Base-by-base conservation (phyloP, 2,329 filamentous ascomycete species). In the Colletotrichum graminicola region DNA sequence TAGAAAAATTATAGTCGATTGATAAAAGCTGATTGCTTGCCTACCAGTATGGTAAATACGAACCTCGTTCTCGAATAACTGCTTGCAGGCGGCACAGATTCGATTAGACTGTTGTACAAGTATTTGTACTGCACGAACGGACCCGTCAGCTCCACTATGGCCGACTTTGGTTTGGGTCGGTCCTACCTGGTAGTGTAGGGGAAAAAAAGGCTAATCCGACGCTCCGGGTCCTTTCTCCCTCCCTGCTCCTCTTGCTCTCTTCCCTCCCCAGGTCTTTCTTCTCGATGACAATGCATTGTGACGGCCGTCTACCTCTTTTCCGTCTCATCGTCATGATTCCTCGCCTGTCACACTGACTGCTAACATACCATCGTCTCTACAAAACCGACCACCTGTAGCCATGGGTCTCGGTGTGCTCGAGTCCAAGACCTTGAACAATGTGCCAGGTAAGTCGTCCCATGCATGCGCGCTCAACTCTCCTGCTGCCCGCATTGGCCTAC, bases 391-490 rank as follows among this genome's bases (percentile, higher is more conserved):
- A 62, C 49, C 45, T 51, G 61, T 64, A 77, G 81, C 73, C 64
- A 93, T 92, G 91, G 90, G 90, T 55, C 85, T 96, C 74, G 92
- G 93, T 62, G 89, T 97, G 71, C 85, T 96, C 70, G 90, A 95
- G 76, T 89, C 92, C 77, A 85, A 79, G 77, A 85, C 86, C 76
- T 85, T 90, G 75, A 87, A 89, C 76, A 88, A 93, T 80, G 93
- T 95, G 72, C 94, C 94, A 71, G 93, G 93, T 94, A 84, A 78
- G 66, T 67, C 43, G 56, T 47, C 36, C 29, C n/a, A 34, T n/a
- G 41, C 39, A 32, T 7, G 26, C 41, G 3, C 45, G 64, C 36
- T 29, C 67, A 36, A 11, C 34, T 60, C 67, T 43, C 21, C 34
- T 60, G 18, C 23, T 62, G 39, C 59, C 45, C 57, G 66, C 43